A percentile compares a stretch with the other conserved stretches of the same genome.
Conservation (phyloP, 306 rosid species). For the Glycine tomentella region DNA sequence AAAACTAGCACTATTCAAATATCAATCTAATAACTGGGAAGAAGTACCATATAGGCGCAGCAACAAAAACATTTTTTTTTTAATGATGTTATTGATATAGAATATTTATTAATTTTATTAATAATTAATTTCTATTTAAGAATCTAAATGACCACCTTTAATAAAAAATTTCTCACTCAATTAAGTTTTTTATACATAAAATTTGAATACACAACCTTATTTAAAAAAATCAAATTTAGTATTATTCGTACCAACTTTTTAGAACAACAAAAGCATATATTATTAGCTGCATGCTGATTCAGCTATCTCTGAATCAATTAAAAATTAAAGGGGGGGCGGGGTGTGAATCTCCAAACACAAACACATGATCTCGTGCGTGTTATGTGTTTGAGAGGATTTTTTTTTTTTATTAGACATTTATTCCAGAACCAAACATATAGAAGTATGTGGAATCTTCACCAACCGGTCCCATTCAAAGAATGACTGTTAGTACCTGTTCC, state of each 20-base stretch:
- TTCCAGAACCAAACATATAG: slow-evolving; percentile 40
- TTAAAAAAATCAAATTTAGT: no score
- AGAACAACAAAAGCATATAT: background rate
- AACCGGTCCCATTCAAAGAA: slow-evolving; percentile 21
- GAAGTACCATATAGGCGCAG: slow-evolving; percentile 9
- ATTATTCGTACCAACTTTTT: no score
- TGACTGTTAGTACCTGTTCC: slow-evolving; percentile 14
- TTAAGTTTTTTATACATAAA: no score
- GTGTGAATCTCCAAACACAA: slow-evolving; percentile 35
- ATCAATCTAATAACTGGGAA: slow-evolving; percentile 7
- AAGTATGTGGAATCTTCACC: slow-evolving; percentile 21
- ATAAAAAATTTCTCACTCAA: no score
- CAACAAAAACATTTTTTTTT: slow-evolving; percentile 9
- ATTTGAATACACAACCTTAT: no score
- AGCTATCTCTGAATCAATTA: background rate
- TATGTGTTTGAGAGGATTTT: background rate
- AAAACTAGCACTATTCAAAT: slow-evolving; percentile 14
- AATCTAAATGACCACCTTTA: no score
- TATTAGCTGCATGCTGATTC: slow-evolving; percentile 28
- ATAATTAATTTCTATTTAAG: no score
- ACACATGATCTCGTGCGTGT: slow-evolving; percentile 35
- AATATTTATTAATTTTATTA: no score
- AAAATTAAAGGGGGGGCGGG: background rate
- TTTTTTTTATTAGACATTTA: slow-evolving; percentile 37
- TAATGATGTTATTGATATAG: no score